Evolutionary conservation across 306 rosid species (phyloP), one percentile per base, ranked within the genome.

Genomic region (Astragalus glycyphyllos): DNA sequence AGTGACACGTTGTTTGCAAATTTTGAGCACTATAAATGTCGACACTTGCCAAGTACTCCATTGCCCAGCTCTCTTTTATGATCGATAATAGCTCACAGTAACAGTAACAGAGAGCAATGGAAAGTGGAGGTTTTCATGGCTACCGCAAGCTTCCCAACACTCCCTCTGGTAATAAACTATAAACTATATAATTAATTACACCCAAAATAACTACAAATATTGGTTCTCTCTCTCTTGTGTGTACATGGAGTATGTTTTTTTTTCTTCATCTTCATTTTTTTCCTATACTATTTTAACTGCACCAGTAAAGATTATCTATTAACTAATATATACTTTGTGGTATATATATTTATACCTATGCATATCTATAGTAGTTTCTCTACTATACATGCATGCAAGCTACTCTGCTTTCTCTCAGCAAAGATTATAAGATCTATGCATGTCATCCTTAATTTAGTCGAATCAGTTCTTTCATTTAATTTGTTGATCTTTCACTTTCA

Each of bases 101-200:
- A n/a, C n/a, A n/a, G n/a, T n/a, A 45, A 15, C 60, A 67, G 6
- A 45, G 50, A 17, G 34, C 17, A 34, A 85, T 87, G 96, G 91
- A 87, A 31, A 67, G 65, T 69, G 84, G 81, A 65, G 93, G 88
- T 78, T 90, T 84, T 78, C 89, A 87, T 62, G 93, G 96, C 77
- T 90, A 82, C 73, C 84, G 86, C 81, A 90, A 82, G 85, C 81
- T 77, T 71, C 78, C 86, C 76, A 82, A 65, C 80, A 6, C 79
- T 31, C 0, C 56, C 64, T 61, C 90, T 8, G 88, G 86, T 81
- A 81, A 9, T 53, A 47, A 10, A 23, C n/a, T n/a, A n/a, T n/a
- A n/a, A n/a, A n/a, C 12, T 31, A 37, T 38, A 38, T 38, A n/a
- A 38, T 34, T 9, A 17, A 51, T 34, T 8, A 4, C 46, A 42